Conservation (phyloP, 1,284 basidiomycete genomes). For the Xerocomus minutiporus region DNA sequence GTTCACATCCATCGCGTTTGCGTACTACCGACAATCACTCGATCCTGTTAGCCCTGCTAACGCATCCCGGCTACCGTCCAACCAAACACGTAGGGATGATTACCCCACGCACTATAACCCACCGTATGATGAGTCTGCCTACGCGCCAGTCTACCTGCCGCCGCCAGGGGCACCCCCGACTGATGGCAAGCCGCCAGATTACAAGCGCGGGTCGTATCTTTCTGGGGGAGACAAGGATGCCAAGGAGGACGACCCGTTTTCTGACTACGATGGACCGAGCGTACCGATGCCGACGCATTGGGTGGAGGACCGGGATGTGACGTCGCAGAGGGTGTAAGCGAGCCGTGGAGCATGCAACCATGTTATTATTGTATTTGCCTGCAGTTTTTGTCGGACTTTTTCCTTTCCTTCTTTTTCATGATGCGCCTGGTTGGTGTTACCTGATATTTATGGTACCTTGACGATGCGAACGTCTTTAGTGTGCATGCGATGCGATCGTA, state of each 20-base stretch:
- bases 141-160: conserved; percentile 29
- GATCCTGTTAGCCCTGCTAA: conserved; percentile 52
- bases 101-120: conserved; percentile 40
- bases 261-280: conserved; percentile 30
- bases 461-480: neutral
- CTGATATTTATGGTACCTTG: neutral
- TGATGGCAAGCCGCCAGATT: conserved; percentile 30
- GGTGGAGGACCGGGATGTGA: conserved; percentile 32
- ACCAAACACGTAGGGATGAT: conserved; percentile 22
- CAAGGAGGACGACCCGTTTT: conserved; percentile 29
- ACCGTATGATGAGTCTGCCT: conserved; percentile 33
- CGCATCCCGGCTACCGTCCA: conserved; percentile 32
- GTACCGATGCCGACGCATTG: conserved; percentile 34
- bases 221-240: conserved; percentile 18
- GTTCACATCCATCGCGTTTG: conserved; percentile 59
- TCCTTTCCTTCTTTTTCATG: neutral
- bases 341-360: neutral
- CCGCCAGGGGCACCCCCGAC: conserved; percentile 23
- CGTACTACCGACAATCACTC: conserved; percentile 66
- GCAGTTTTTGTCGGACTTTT: neutral
- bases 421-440: neutral
- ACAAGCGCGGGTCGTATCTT: conserved; percentile 19
- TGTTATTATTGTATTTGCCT: neutral
- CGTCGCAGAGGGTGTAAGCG: conserved; percentile 9
- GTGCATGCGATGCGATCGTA: neutral